Base-by-base conservation (phyloP, 768 basidiomycete species). In the Agrocybe praecox region DNA sequence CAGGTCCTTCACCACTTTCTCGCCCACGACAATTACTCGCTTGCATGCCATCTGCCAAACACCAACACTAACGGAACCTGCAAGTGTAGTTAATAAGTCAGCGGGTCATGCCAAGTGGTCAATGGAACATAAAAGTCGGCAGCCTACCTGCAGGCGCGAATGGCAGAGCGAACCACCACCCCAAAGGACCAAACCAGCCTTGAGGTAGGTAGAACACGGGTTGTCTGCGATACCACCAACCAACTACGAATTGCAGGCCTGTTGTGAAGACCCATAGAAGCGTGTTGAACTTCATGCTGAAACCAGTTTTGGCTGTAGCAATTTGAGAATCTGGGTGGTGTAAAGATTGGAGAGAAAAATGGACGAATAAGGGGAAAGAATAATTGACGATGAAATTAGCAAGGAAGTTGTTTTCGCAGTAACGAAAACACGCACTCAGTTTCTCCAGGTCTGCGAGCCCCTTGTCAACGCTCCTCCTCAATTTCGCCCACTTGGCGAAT, bases 401-500 rank as follows among this genome's bases (percentile, higher is more conserved):
- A 40, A 15, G 36, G 6, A 40, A 4, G 14, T 40, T 40, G 57
- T 23, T 33, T 53, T 33, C 46, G 21, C 40, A 33, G 33, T 21
- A 42, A n/a, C 48, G 34, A 44, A 23, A 80, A 21, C 9, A 53
- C 89, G 70, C 72, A 98, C 96, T 98, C 59, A 94, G 80, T 71
- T 88, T 90, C 76, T 98, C 96, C 3, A 98, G 79, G 53, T 99
- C 95, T 40, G 86, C 83, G 17, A 97, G 72, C 18, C 90, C 92
- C 73, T 96, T 98, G 76, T 98, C 96, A 45, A 98, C 85, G 63
- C 83, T 92, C 62, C 97, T 75, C 64, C 91, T 77, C 67, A 98
- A 75, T 75, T 94, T 95, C 46, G 96, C 96, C 96, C 97, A 98
- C 75, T 94, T 98, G 18, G 95, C 93, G 69, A 99, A 99, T 67